Evolutionary conservation across 2,329 filamentous ascomycete species (phyloP), one percentile per base, ranked within the genome.

Genomic region (Biscogniauxia sp.): DNA sequence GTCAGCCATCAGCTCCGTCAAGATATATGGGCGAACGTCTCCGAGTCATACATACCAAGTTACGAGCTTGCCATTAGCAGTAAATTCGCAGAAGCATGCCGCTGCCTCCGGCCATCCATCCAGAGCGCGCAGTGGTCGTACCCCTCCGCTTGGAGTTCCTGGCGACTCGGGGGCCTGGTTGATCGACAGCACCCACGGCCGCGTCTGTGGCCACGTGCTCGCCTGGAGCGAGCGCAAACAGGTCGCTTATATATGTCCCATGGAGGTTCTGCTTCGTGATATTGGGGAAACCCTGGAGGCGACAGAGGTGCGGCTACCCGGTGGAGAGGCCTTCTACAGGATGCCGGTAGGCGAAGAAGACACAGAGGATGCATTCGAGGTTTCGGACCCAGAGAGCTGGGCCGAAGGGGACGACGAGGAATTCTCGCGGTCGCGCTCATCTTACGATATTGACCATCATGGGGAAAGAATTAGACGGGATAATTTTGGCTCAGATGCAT

Each of bases 121-220:
- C 32, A 65, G 61, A 9, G 55, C 66, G 3, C 64, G 66, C 51
- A 66, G 55, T 11, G 64, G 68, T 20, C 64, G 56, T 17, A 61
- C 20, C 45, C 67, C 74, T 0, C 78, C 82, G 0, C 79, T 89
- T 25, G 86, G 86, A 2, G 86, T 95, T 13, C 93, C 93, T 1
- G 94, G 94, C 19, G 94, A 98, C 73, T 94, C 90, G 6, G 94
- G 94, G 3, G 94, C 94, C 0, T 98, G 94, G 94, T 86, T 98
- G 3, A 87, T 97, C 17, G 91, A 94, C 68, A 89, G 91, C 60
- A 82, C 84, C 5, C 82, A 88, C n/a, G 92, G 92, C 1, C 85
- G 88, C 45, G 86, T 97, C 2, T 95, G 92, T 68, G 94, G 94
- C 0, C 94, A 97, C 69, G 91, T 98, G 0, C 82, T 98, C 13